Evolutionary conservation across 371 early-diverging fungal species (phyloP), one percentile per base, ranked within the genome.

Genomic region (Circinella umbellata): DNA sequence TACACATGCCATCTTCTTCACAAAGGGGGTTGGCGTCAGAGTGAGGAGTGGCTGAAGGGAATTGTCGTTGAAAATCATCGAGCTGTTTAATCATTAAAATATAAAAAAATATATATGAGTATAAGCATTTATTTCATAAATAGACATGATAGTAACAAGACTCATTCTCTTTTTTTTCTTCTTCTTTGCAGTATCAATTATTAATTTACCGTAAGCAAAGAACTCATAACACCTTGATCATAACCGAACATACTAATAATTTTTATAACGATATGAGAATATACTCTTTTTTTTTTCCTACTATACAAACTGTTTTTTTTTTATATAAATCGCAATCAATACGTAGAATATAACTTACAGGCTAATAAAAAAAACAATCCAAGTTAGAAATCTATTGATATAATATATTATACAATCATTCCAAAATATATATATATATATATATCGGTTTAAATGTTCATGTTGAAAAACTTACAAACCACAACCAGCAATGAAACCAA

Each of bases 171-270:
- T 18, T 54, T 54, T 20, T 9, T 10, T 27, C 27, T 27, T 27
- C 2, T 27, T 27, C 27, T 27, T 27, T 27, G 2, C 1, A 27
- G 27, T 27, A 27, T 27, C 27, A 27, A 27, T 27, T 27, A 27
- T n/a, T n/a, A 9, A 47, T 18, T 47, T 65, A 70, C 70, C 47
- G 70, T 70, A 2, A 70, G 53, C 38, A 70, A 63, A 38, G 70
- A 64, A 60, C 70, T 70, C 70, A 70, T 70, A 61, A 70, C 70
- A 65, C 70, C 70, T 65, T 70, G 70, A 34, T 70, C 70, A 61
- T 70, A 70, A 65, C 70, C 70, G 36, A 70, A 70, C 70, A 70
- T 70, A 42, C 70, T 70, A 64, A 15, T 15, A 15, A 47, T 47
- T 47, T 47, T 47, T 6, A 48, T 14, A 4, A 27, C 48, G 4